A percentile compares a stretch with the other conserved stretches of the same genome.
Conservation (phyloP, 1,139 yeast genomes). For the Candida mesenterica region DNA sequence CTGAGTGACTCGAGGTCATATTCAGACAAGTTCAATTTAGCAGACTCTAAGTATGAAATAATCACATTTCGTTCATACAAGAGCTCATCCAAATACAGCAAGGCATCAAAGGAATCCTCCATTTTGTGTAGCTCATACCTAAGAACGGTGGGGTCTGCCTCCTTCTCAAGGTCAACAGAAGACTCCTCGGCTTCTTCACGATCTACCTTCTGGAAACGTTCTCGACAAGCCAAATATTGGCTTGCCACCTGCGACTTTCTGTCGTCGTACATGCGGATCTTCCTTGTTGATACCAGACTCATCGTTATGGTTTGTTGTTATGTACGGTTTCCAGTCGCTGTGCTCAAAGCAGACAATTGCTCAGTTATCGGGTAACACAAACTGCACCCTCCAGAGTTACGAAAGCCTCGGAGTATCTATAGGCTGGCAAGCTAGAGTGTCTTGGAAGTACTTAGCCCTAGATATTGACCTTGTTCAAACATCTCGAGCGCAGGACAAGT, state of each 20-base stretch:
- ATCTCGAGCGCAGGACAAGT: too few species aligned
- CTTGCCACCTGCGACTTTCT: constrained; percentile 17
- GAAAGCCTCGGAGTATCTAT: too few species aligned
- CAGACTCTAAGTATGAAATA: constrained; percentile 12
- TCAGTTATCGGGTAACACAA: too few species aligned
- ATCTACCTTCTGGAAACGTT: constrained; percentile 10
- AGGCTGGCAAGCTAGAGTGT: too few species aligned
- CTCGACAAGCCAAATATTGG: constrained; percentile 17
- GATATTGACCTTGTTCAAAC: too few species aligned
- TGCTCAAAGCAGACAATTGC: too few species aligned
- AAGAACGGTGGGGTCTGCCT: background rate
- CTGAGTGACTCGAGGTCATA: constrained; percentile 5
- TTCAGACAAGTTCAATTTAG: constrained; percentile 9
- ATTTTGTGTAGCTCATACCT: constrained; percentile 6
- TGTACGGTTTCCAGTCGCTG: too few species aligned
- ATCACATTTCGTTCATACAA: constrained; percentile 23
- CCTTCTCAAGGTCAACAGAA: too few species aligned
- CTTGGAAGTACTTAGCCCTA: too few species aligned
- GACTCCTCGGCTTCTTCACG: constrained; percentile 13
- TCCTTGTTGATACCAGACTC: constrained; percentile 10
- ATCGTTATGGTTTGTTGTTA: background rate
- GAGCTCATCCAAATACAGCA: constrained; percentile 25
- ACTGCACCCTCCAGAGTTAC: too few species aligned
- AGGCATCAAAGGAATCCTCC: constrained; percentile 16
- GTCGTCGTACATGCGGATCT: constrained; percentile 21